phyloP scores from a whole-genome alignment of 148 eudicot species.

The Pharnaceum exiguum region DNA sequence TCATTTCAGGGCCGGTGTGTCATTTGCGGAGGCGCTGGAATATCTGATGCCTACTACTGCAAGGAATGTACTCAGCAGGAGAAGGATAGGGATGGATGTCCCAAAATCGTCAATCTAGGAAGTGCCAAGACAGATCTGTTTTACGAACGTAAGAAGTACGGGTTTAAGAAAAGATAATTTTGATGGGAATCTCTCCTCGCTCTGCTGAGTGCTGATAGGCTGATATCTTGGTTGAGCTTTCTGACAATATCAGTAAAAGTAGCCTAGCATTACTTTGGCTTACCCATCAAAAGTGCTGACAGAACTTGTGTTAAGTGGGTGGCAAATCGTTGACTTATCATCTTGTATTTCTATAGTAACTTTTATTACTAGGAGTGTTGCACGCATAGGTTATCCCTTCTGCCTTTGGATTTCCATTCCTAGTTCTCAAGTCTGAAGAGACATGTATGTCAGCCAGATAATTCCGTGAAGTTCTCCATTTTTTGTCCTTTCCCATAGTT shows the following conservation, averaged over 20 bases:
- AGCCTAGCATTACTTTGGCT: neutral
- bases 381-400: no score
- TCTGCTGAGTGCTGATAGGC: slow-evolving; percentile 12
- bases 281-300: slow-evolving; percentile 19
- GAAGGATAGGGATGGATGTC: slow-evolving; percentile 85
- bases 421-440: no score
- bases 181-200: neutral
- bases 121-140: slow-evolving; percentile 82
- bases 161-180: slow-evolving; percentile 69
- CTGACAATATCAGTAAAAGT: neutral
- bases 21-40: slow-evolving; percentile 81
- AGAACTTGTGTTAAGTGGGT: neutral
- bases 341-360: no score
- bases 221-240: neutral
- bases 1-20: slow-evolving; percentile 82
- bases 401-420: no score
- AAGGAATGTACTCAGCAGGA: slow-evolving; percentile 87
- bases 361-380: no score
- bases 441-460: no score
- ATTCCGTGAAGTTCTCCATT: no score
- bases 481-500: no score
- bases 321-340: no score
- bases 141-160: slow-evolving; percentile 71
- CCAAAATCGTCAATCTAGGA: slow-evolving; percentile 76
- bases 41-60: slow-evolving; percentile 82